Base-by-base conservation (phyloP, 495 filamentous ascomycete species). In the Stereocaulon alpinum region DNA sequence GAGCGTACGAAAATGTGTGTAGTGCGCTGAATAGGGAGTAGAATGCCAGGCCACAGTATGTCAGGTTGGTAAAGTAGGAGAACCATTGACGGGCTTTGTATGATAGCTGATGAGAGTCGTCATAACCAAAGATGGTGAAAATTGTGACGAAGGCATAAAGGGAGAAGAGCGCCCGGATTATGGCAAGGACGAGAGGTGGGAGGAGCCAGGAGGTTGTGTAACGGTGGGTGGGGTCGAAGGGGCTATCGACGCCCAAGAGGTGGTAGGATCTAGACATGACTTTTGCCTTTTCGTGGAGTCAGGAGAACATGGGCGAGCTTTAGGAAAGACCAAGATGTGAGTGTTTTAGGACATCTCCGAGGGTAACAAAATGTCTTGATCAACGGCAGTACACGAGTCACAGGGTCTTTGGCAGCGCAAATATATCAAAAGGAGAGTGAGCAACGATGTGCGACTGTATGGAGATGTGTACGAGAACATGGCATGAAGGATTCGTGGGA, bases 21-120 rank as follows among this genome's bases (percentile, higher is more conserved):
- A 81, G 49, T 4, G 81, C 73, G 0, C 82, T 72, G 58, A 83
- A 71, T 18, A 81, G 73, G 69, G 84, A 85, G 75, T 93, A 94
- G 73, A 91, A 92, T 20, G 76, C 84, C 22, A 91, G 64, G 0
- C 87, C 86, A 86, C 87, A 92, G 75, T 86, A 91, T 5, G 84
- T 86, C 52, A 87, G 70, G 67, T 80, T 78, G 44, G 89, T 94
- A 75, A 94, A 94, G 78, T 80, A 94, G 63, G 81, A 85, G 77
- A 92, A 93, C 51, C 73, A 73, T 44, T 73, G 68, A 30, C 72
- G 72, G 44, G 78, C 70, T 14, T 65, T 65, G 29, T 68, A 53
- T 72, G 73, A 72, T 40, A 71, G 60, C 47, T 68, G 61, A 58
- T 79, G 74, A 22, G 75, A 70, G 27, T 73, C 74, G 51, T 82